phyloP scores from a whole-genome alignment of 768 basidiomycete genomes.

The Auricularia sp. region DNA sequence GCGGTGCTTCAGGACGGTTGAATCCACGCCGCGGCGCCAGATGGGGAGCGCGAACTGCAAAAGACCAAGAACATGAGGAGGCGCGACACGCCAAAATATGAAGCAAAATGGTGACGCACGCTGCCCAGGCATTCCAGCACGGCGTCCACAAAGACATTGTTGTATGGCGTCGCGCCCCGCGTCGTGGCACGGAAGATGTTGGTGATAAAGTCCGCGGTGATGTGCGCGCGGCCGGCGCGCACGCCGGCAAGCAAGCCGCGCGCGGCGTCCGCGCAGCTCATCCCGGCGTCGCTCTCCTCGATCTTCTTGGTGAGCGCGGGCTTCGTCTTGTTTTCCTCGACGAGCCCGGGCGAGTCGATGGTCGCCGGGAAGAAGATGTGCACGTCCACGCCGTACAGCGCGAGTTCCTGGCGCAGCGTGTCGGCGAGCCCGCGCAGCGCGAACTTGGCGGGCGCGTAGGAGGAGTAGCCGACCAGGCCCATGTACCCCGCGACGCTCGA shows the following conservation, averaged over 20 bases:
- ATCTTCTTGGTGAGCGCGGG: constrained; percentile 67
- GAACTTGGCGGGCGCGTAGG: constrained; percentile 78
- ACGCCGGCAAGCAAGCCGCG: constrained; percentile 52
- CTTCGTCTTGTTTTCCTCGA: constrained; percentile 67
- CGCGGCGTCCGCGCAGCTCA: constrained; percentile 58
- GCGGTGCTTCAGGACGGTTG: constrained; percentile 33
- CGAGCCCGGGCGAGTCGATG: constrained; percentile 68
- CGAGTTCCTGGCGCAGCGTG: constrained; percentile 66
- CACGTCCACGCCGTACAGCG: constrained; percentile 65
- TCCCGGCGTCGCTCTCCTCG: constrained; percentile 59
- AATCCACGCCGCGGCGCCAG: constrained; percentile 44
- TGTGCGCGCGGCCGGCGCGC: constrained; percentile 59
- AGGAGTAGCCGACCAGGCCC: constrained; percentile 66
- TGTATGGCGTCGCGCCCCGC: constrained; percentile 50
- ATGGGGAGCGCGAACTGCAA: constrained; percentile 41
- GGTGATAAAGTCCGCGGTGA: constrained; percentile 61
- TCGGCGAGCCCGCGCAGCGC: constrained; percentile 82
- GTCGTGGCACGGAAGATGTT: constrained; percentile 59
- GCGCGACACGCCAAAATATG: background rate
- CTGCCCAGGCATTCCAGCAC: constrained; percentile 32
- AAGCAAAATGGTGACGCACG: constrained; percentile 21
- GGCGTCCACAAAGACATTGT: constrained; percentile 50
- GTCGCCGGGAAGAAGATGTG: constrained; percentile 79
- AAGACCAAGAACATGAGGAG: constrained; percentile 15
- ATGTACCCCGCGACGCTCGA: constrained; percentile 68